Conservation (phyloP, 2,329 filamentous ascomycete species). For the Chrysoporthe cubensis region DNA sequence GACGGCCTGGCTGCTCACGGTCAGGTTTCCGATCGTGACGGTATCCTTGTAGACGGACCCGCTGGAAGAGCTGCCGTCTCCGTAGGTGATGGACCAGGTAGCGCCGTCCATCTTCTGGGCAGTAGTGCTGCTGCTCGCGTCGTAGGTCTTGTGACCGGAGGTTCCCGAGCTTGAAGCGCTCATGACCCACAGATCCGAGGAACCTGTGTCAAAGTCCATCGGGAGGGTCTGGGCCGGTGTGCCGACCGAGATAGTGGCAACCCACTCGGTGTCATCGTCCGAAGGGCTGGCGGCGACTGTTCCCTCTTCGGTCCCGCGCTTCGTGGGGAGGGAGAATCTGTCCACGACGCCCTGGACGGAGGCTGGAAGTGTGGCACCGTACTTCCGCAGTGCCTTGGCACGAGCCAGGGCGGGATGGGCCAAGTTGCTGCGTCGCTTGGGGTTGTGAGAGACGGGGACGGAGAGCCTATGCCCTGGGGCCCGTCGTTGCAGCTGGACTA, state of each 20-base stretch:
- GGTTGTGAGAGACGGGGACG: conserved; percentile 27
- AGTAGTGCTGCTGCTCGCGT: conserved; percentile 33
- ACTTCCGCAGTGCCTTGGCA: conserved; percentile 31
- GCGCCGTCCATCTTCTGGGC: conserved; percentile 31
- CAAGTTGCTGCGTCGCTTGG: conserved; percentile 19
- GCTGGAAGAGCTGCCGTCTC: conserved; percentile 35
- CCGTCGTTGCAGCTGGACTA: conserved; percentile 12
- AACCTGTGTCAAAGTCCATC: conserved; percentile 52
- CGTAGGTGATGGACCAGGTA: conserved; percentile 38
- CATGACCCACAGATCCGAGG: conserved; percentile 44
- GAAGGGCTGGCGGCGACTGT: conserved; percentile 16
- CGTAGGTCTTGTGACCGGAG: conserved; percentile 35
- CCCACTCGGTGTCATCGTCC: conserved; percentile 22
- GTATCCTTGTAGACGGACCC: conserved; percentile 37
- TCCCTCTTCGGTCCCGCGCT: conserved; percentile 21
- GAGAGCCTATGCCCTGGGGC: conserved; percentile 19
- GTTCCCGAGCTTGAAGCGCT: conserved; percentile 31
- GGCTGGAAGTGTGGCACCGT: conserved; percentile 25
- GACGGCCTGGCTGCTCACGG: conserved; percentile 37
- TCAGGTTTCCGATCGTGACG: conserved; percentile 36
- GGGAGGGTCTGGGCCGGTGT: conserved; percentile 43
- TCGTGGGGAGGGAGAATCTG: conserved; percentile 21
- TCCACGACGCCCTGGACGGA: conserved; percentile 27
- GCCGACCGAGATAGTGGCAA: conserved; percentile 25
- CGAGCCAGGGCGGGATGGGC: conserved; percentile 30